Percentiles rank a stretch among this genome's conserved stretches.
Evolutionary conservation across 2,329 filamentous ascomycete genomes (phyloP).

Genomic region (Scedosporium apiospermum): DNA sequence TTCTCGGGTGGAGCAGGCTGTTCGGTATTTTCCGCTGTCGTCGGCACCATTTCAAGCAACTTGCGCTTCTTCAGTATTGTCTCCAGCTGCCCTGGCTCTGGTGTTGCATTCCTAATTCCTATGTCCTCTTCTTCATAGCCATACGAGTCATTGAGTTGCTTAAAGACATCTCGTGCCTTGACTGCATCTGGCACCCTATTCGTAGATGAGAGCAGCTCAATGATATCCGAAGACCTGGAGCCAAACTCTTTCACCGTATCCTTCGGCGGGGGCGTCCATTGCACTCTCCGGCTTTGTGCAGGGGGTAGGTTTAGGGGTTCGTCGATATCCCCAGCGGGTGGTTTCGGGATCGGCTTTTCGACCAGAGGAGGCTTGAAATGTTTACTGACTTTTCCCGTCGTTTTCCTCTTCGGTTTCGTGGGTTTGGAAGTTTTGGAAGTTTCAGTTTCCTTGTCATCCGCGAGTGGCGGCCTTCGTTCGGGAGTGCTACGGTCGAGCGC

Average conservation of each 20-base stretch:
- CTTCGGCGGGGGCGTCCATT: constrained; percentile 59
- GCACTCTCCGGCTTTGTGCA: constrained; percentile 45
- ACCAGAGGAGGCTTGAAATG: neutral
- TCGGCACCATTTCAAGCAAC: constrained; percentile 39
- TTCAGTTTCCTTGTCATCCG: neutral
- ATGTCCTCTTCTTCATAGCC: constrained; percentile 20
- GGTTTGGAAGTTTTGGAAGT: constrained; percentile 18
- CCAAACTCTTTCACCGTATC: constrained; percentile 20
- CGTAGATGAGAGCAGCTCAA: constrained; percentile 20
- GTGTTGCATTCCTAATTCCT: constrained; percentile 8
- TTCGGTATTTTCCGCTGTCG: constrained; percentile 15
- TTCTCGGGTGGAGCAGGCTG: constrained; percentile 25
- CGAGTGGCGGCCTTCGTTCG: constrained; percentile 1
- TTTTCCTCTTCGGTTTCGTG: constrained; percentile 10
- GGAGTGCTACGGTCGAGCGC: neutral
- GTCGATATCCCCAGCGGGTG: constrained; percentile 4
- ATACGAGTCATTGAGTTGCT: constrained; percentile 32
- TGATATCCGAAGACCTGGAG: constrained; percentile 21
- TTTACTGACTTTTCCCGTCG: neutral
- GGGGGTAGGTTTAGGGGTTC: constrained; percentile 29
- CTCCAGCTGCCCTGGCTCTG: constrained; percentile 15
- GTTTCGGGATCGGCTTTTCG: neutral
- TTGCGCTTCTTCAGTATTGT: constrained; percentile 45
- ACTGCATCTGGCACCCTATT: constrained; percentile 4
- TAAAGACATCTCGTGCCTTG: constrained; percentile 26